Evolutionary conservation across 2,329 filamentous ascomycete species (phyloP).

Genomic region (Fusarium anguioides): DNA sequence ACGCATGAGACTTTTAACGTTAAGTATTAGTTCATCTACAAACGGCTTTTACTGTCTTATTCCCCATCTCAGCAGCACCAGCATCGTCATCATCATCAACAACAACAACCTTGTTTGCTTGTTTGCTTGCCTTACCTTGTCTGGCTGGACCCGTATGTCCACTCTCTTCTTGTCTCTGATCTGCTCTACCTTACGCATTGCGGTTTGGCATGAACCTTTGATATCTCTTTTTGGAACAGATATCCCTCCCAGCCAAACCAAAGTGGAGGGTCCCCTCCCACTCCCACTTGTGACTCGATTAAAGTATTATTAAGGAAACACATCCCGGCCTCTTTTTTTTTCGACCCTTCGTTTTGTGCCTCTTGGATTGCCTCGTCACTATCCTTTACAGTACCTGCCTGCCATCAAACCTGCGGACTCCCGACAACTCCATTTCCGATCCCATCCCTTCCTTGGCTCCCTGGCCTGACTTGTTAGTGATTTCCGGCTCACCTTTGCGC

Average conservation of each 20-base stretch:
- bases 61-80: slow-evolving; percentile 7
- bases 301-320: slow-evolving; percentile 37
- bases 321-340: slow-evolving; percentile 28
- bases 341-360: not conserved
- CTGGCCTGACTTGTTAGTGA: slow-evolving; percentile 22
- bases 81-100: too few relatives aligned
- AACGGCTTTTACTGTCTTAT: not conserved
- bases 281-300: slow-evolving; percentile 16
- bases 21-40: not conserved
- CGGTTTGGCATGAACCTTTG: slow-evolving; percentile 20
- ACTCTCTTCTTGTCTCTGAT: slow-evolving; percentile 25
- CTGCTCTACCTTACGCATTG: slow-evolving; percentile 17
- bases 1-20: slow-evolving; percentile 11
- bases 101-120: slow-evolving; percentile 19
- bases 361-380: slow-evolving; percentile 16
- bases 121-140: not conserved
- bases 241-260: slow-evolving; percentile 21
- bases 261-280: slow-evolving; percentile 28
- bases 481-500: slow-evolving; percentile 37
- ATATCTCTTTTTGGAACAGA: slow-evolving; percentile 33
- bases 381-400: slow-evolving; percentile 2
- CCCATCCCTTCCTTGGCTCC: not conserved
- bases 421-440: slow-evolving; percentile 24
- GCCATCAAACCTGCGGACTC: slow-evolving; percentile 11
- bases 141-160: not conserved